phyloP scores from a whole-genome alignment of 2,329 filamentous ascomycete genomes.

The Cordyceps cicadae region DNA sequence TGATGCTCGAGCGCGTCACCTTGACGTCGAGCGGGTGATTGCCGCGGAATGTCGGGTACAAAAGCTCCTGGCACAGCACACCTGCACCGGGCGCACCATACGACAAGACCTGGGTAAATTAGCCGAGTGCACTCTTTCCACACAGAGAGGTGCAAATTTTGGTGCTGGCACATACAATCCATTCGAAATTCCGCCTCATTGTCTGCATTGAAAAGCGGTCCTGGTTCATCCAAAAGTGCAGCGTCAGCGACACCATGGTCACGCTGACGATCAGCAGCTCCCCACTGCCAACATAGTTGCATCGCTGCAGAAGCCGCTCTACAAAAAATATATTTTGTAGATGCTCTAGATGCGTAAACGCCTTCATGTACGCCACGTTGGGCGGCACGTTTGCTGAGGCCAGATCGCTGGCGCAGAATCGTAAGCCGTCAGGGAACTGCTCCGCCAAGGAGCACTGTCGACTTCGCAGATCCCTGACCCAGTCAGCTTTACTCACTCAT shows the following conservation, averaged over 20 bases:
- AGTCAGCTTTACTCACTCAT: not conserved
- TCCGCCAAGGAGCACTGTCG: not conserved
- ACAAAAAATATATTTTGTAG: conserved; percentile 51
- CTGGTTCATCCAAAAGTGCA: conserved; percentile 41
- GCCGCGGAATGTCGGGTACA: conserved; percentile 28
- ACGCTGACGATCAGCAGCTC: conserved; percentile 36
- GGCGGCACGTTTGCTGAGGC: conserved; percentile 23
- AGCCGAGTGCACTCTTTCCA: not conserved
- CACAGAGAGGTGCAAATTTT: not conserved
- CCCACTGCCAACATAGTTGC: conserved; percentile 28
- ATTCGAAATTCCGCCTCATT: conserved; percentile 37
- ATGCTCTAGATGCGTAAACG: conserved; percentile 41
- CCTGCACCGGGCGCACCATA: conserved; percentile 41
- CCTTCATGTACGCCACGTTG: conserved; percentile 31
- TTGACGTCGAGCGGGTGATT: conserved; percentile 24
- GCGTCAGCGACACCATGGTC: conserved; percentile 37
- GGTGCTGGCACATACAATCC: conserved; percentile 31
- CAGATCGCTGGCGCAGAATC: conserved; percentile 30
- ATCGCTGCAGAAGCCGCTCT: conserved; percentile 45
- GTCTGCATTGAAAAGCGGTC: conserved; percentile 30
- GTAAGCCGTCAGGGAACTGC: conserved; percentile 29
- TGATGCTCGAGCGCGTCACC: conserved; percentile 39
- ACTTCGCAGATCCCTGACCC: not conserved
- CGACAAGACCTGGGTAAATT: conserved; percentile 33
- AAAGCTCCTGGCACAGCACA: conserved; percentile 41